Evolutionary conservation across 2,329 filamentous ascomycete species (phyloP).

Genomic region (Meredithiella fracta): DNA sequence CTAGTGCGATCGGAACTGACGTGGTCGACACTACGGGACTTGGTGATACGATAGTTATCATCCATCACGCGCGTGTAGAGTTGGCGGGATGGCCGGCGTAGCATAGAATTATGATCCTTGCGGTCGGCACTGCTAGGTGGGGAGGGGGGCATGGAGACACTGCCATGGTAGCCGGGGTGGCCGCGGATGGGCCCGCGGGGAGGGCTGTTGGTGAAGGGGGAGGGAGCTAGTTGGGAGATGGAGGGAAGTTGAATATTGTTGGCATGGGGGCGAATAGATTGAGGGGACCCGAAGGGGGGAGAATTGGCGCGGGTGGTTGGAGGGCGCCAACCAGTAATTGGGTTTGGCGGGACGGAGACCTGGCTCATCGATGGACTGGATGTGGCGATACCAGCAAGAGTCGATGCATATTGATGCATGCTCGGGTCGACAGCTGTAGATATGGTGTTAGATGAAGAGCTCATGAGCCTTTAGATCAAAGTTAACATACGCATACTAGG

Average conservation of each 20-base stretch:
- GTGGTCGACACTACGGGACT: constrained; percentile 76
- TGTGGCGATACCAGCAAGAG: no score
- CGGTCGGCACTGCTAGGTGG: constrained; percentile 48
- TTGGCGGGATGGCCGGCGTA: constrained; percentile 72
- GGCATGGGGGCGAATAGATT: constrained; percentile 20
- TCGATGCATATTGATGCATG: no score
- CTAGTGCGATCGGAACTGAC: constrained; percentile 57
- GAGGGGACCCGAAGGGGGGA: no score
- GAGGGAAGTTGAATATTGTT: not conserved
- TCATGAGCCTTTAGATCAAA: no score
- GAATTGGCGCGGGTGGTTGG: no score
- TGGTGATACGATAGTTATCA: constrained; percentile 47
- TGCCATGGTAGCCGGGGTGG: no score
- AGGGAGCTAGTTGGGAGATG: not conserved
- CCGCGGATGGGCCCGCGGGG: no score
- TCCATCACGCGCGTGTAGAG: constrained; percentile 49
- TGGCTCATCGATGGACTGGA: not conserved
- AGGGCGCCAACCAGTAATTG: not conserved
- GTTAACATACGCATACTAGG: constrained; percentile 5
- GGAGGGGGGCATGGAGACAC: not conserved
- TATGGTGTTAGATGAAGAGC: no score
- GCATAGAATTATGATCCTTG: constrained; percentile 29
- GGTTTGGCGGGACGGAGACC: not conserved
- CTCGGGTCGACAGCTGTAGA: constrained; percentile 1
- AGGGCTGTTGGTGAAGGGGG: no score